These are phyloP conservation scores for Ustilago crameri DNA, from an alignment of 1,284 basidiomycete species.

Conservation along the genomic window DNA sequence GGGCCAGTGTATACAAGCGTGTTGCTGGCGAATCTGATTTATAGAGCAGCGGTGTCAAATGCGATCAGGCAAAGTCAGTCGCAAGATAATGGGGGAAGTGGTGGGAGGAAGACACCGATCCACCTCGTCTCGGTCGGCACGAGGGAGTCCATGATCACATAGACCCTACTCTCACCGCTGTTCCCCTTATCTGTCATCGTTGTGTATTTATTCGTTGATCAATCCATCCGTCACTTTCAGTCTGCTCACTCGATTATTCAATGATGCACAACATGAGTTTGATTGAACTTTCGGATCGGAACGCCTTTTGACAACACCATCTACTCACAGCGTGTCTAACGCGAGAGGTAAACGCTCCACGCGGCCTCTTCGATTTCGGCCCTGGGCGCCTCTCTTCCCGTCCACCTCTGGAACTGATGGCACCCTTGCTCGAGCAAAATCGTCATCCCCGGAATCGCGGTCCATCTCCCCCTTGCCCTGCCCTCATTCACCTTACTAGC, in stretches of 20 bases:
- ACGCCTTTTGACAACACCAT: no score
- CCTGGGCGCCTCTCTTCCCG: constrained; percentile 55
- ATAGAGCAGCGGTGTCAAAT: constrained; percentile 8
- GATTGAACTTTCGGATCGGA: no score
- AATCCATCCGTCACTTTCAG: no score
- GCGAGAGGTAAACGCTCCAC: constrained; percentile 54
- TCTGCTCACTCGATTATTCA: no score
- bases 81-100: not conserved
- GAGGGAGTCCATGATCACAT: no score
- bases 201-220: no score
- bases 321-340: not conserved
- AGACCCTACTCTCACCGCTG: no score
- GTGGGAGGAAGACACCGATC: not conserved
- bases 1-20: constrained; percentile 32
- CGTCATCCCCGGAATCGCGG: constrained; percentile 56
- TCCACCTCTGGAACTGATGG: constrained; percentile 65
- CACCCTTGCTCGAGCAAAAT: constrained; percentile 66
- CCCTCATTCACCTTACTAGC: constrained; percentile 28
- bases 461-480: constrained; percentile 45
- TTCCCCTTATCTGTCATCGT: no score
- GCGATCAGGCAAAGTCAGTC: constrained; percentile 15
- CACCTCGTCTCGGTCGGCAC: no score
- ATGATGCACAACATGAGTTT: no score
- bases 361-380: constrained; percentile 47
- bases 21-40: constrained; percentile 29